These are phyloP conservation scores for Corrigiola litoralis DNA, from an alignment of 179 eudicot species.

Conservation along the genomic window DNA sequence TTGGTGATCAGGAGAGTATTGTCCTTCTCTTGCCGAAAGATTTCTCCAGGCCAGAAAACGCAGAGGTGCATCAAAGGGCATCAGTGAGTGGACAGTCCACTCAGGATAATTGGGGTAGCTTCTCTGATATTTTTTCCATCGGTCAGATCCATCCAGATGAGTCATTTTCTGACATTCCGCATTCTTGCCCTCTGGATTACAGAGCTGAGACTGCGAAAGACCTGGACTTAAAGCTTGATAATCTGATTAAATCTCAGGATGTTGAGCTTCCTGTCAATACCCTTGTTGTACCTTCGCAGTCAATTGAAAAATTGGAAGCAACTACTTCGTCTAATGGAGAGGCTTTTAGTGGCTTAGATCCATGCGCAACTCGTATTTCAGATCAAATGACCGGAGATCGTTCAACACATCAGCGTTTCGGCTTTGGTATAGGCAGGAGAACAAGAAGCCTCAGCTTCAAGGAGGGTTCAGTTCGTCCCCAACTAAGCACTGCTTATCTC, in stretches of 20 bases:
- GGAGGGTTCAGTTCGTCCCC: slow-evolving; percentile 47
- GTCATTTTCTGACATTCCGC: slow-evolving; percentile 31
- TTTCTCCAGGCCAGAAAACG: slow-evolving; percentile 29
- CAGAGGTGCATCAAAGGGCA: slow-evolving; percentile 28
- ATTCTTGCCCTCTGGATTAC: slow-evolving; percentile 40
- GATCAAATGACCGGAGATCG: slow-evolving; percentile 30
- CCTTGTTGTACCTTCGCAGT: not conserved
- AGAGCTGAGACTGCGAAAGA: slow-evolving; percentile 24
- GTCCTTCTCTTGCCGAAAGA: slow-evolving; percentile 55
- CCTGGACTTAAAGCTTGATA: slow-evolving; percentile 31
- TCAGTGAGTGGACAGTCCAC: slow-evolving; percentile 37
- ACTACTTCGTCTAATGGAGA: slow-evolving; percentile 1
- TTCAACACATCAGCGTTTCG: slow-evolving; percentile 42
- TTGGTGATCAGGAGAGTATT: slow-evolving; percentile 31
- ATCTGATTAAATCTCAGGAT: slow-evolving; percentile 27
- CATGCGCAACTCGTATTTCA: slow-evolving; percentile 16
- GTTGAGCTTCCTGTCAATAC: slow-evolving; percentile 18
- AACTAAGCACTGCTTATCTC: slow-evolving; percentile 28
- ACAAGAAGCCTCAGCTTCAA: slow-evolving; percentile 69
- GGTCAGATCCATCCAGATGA: slow-evolving; percentile 37
- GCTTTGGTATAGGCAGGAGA: slow-evolving; percentile 50
- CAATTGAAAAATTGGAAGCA: slow-evolving; percentile 8
- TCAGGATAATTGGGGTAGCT: slow-evolving; percentile 36
- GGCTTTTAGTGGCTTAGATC: slow-evolving; percentile 23
- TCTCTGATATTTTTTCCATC: slow-evolving; percentile 48